Percentiles rank a stretch among this genome's conserved stretches.
phyloP scores from a whole-genome alignment of 1,284 basidiomycete species.

The Tetrapyrgos nigripes region DNA sequence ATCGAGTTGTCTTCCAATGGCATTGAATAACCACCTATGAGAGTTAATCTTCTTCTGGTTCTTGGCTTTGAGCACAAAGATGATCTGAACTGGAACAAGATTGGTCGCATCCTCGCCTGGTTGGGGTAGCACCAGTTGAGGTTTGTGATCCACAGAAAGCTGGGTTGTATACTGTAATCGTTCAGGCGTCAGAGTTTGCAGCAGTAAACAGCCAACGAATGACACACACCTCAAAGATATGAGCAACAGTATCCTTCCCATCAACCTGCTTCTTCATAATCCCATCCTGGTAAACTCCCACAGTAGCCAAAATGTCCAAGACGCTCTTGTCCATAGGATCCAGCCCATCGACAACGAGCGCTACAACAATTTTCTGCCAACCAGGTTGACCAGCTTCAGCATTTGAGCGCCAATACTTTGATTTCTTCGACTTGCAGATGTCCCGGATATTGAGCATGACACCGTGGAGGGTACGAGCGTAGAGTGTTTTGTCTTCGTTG shows the following conservation, averaged over 20 bases:
- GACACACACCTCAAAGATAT: constrained; percentile 69
- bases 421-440: constrained; percentile 95
- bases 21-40: constrained; percentile 98
- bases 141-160: constrained; percentile 86
- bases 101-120: constrained; percentile 86
- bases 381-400: constrained; percentile 87
- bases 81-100: constrained; percentile 94
- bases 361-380: constrained; percentile 94
- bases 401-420: constrained; percentile 88
- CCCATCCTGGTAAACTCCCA: constrained; percentile 93
- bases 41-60: constrained; percentile 98
- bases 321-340: constrained; percentile 96
- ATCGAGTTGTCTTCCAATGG: constrained; percentile 85
- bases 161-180: constrained; percentile 81
- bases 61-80: constrained; percentile 94
- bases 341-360: constrained; percentile 91
- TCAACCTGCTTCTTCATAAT: constrained; percentile 89
- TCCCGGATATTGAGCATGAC: constrained; percentile 99
- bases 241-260: constrained; percentile 79
- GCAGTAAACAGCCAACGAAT: constrained; percentile 5
- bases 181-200: constrained; percentile 19
- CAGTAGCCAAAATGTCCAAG: constrained; percentile 85
- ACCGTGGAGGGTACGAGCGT: constrained; percentile 90
- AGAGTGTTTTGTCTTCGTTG: constrained; percentile 80
- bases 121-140: constrained; percentile 89